These are phyloP conservation scores for Fraxinus velutina DNA, from an alignment of 305 asterid species.

Conservation along the genomic window DNA sequence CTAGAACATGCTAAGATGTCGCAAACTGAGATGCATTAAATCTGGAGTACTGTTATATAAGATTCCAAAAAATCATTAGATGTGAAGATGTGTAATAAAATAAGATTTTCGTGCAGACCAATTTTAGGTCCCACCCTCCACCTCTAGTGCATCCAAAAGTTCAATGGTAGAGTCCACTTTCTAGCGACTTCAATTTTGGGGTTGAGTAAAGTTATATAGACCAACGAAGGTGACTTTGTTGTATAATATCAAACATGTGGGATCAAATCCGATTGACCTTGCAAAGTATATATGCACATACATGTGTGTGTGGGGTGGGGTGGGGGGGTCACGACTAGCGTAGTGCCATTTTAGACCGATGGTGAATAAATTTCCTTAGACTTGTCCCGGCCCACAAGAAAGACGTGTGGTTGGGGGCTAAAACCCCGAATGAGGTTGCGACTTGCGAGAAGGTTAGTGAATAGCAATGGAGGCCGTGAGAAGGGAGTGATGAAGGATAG, in stretches of 20 bases:
- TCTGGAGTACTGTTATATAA: neutral
- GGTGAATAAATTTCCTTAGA: neutral
- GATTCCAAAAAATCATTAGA: neutral
- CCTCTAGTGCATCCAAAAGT: neutral
- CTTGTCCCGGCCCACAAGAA: neutral
- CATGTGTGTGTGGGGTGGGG: neutral
- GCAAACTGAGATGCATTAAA: neutral
- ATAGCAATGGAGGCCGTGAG: neutral
- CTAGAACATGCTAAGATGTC: slow-evolving; percentile 34
- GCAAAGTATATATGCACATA: neutral
- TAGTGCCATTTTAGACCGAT: too few species aligned
- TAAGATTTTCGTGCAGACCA: neutral
- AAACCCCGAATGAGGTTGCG: neutral
- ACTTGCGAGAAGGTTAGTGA: neutral
- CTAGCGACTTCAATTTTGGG: neutral
- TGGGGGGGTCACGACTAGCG: neutral
- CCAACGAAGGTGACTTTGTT: neutral
- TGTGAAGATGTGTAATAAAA: neutral
- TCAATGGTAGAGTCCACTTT: neutral
- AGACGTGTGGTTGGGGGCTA: neutral
- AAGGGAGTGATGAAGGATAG: neutral
- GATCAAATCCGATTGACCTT: neutral
- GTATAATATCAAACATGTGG: neutral
- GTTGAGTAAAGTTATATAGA: neutral
- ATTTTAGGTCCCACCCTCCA: neutral